These are phyloP conservation scores for Pichia cactophila DNA, from an alignment of 1,139 yeast species.

Conservation along the genomic window DNA sequence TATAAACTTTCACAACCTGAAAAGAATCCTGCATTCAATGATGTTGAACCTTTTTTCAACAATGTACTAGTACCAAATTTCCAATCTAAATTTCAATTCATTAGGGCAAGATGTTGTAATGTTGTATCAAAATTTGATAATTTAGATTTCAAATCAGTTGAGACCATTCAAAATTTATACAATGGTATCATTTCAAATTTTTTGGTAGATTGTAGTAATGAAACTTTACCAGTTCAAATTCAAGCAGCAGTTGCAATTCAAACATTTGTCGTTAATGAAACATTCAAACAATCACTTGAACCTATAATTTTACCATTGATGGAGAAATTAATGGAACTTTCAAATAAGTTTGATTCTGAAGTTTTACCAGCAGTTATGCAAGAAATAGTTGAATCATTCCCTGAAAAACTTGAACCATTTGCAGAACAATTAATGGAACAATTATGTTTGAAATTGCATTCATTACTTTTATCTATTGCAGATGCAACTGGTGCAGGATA, in stretches of 20 bases:
- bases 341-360: conserved; percentile 82
- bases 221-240: conserved; percentile 62
- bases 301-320: conserved; percentile 70
- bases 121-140: conserved; percentile 65
- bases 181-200: conserved; percentile 63
- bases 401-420: conserved; percentile 87
- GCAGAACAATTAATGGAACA: conserved; percentile 81
- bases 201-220: conserved; percentile 36
- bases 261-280: conserved; percentile 58
- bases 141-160: conserved; percentile 44
- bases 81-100: conserved; percentile 55
- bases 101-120: conserved; percentile 82
- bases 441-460: conserved; percentile 71
- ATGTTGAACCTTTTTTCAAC: conserved; percentile 65
- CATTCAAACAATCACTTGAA: conserved; percentile 62
- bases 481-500: conserved; percentile 45
- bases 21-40: conserved; percentile 47
- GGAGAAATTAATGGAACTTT: conserved; percentile 67
- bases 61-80: conserved; percentile 68
- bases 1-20: conserved; percentile 46
- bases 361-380: conserved; percentile 88
- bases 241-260: conserved; percentile 85
- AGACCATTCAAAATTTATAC: conserved; percentile 48
- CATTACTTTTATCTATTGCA: conserved; percentile 61
- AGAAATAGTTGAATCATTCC: conserved; percentile 84